A percentile compares a stretch with the other conserved stretches of the same genome.
phyloP scores from a whole-genome alignment of 768 basidiomycete genomes.

The Termitomyces sp. region DNA sequence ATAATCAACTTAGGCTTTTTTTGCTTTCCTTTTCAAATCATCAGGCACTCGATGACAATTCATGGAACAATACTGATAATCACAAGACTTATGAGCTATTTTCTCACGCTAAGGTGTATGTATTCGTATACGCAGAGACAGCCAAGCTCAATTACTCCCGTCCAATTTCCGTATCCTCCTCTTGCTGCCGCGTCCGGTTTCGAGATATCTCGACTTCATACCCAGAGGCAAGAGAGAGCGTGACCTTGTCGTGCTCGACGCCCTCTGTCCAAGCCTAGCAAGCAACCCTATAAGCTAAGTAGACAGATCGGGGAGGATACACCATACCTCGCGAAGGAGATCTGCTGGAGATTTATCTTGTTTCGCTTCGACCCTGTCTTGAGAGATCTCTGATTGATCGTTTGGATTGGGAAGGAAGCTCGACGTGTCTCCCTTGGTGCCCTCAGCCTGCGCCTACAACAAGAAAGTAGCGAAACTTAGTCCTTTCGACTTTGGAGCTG shows the following conservation, averaged over 20 bases:
- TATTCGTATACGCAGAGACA: too few species aligned
- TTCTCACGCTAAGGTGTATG: too few species aligned
- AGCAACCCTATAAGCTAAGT: not conserved
- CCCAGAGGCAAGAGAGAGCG: not conserved
- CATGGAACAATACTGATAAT: too few species aligned
- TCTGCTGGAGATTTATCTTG: not conserved
- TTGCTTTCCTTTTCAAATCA: not conserved
- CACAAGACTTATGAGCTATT: too few species aligned
- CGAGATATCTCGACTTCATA: not conserved
- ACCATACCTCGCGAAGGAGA: not conserved
- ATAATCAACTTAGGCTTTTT: too few species aligned
- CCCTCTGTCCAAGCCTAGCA: not conserved
- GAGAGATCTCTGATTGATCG: not conserved
- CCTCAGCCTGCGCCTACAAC: not conserved
- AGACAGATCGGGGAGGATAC: not conserved
- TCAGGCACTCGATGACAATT: too few species aligned
- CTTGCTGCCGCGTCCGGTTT: not conserved
- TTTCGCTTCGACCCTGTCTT: not conserved
- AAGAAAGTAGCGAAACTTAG: not conserved
- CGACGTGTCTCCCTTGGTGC: not conserved
- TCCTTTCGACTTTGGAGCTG: not conserved
- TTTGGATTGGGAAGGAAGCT: not conserved
- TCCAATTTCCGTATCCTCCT: not conserved
- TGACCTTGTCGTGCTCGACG: not conserved
- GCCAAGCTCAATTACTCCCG: too few species aligned